Evolutionary conservation across 805 yeast genomes (phyloP), one percentile per base, ranked within the genome.

Genomic region (Wickerhamiella dianesei): DNA sequence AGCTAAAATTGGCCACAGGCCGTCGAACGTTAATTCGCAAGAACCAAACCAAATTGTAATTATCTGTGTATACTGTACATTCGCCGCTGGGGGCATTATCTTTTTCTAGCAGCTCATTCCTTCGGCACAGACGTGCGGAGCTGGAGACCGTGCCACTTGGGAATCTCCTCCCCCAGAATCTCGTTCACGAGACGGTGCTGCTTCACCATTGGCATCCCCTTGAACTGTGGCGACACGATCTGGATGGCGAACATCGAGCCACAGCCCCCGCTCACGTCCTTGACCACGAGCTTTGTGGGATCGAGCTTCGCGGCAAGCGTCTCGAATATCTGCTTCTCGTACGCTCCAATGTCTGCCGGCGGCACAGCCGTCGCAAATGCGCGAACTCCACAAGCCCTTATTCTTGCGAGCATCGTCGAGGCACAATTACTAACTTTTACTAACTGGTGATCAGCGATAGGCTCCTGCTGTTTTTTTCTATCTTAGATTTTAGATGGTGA

Each of bases 161-260:
- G 68, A 41, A 92, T 85, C 57, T 92, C 97, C 39, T 85, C 94
- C 50, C 80, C 79, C 56, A 92, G 69, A 2, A 79, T 69, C 46
- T 77, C 75, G 64, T 92, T 89, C 14, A 92, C 97, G 54, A 89
- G 63, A 50, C 95, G 73, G 59, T 92, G 98, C 63, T 92, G 98
- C 60, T 87, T 88, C 53, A 92, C 72, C 79, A 85, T 85, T 1
- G 84, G 69, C 40, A 84, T 59, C 0, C 95, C 95, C 55, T 82
- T 77, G 65, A 92, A 92, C 57, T 76, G 68, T 1, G 69, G 71
- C 46, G 92, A 79, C 41, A 79, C 82, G 16, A 92, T 75, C 49
- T 72, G 67, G 44, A 92, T 89, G 43, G 95, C 86, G 66, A 86
- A 92, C 98, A 92, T 92, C 4, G 96, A 87, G 1, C 98, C 98